Base-by-base conservation (phyloP, 2,329 filamentous ascomycete genomes). In the Penicillium nordicum region DNA sequence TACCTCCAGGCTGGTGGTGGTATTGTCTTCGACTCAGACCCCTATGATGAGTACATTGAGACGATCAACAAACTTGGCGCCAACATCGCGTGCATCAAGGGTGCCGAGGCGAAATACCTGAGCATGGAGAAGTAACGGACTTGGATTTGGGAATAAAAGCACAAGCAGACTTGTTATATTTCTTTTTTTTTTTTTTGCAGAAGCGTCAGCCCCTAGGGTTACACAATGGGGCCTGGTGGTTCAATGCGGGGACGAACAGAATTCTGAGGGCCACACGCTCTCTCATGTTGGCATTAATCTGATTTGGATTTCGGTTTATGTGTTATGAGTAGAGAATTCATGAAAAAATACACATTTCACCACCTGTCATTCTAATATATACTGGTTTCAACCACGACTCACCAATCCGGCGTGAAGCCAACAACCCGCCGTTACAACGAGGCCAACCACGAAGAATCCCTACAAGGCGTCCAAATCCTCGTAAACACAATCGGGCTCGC, bases 11-110 rank as follows among this genome's bases (percentile, higher is more conserved):
- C 86, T 38, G 86, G 79, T 55, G 92, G 92, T 36, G 92, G 92
- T 30, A 96, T 97, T 68, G 92, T 96, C 42, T 96, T 93, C 69
- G 94, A 97, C 75, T 95, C 90, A 40, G 92, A 96, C 70, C 88
- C 83, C 34, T 88, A 89, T 67, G 90, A 97, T 62, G 94, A 97
- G 75, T 97, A 92, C 81, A 84, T 93, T 75, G 91, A 97, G 83
- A 97, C 95, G 62, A 90, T 94, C 78, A 97, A 99, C 80, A 99
- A 99, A 82, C 80, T 96, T 46, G 87, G 89, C 27, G 90, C 91
- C 43, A 96, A 96, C 73, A 91, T 95, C 80, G 84, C 88, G 64
- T 94, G 90, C 75, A 92, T 97, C 72, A 88, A 86, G 57, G 84
- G 87, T 50, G 93, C 92, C 2, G 93, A 97, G 78, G 82, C 88